Percentiles rank a stretch among this genome's conserved stretches.
phyloP scores from a whole-genome alignment of 129 eudicot species.

The Solidago caesia region DNA sequence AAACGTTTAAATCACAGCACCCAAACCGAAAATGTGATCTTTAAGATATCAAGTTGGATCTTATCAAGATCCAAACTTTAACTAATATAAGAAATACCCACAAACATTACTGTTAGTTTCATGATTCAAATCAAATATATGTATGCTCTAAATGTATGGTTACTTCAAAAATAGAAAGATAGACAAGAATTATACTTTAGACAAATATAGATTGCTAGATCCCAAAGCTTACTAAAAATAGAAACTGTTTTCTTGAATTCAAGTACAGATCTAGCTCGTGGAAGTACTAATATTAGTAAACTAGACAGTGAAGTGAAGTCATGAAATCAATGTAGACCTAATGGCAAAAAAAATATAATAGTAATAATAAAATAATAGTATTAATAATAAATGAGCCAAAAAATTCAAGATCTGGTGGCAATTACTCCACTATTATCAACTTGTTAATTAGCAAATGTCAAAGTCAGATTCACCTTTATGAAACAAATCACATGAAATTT shows the following conservation, averaged over 20 bases:
- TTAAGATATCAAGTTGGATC: conserved; percentile 13
- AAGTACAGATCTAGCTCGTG: conserved; percentile 33
- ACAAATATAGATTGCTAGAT: conserved; percentile 15
- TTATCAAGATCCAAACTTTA: conserved; percentile 25
- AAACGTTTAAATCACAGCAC: conserved; percentile 4
- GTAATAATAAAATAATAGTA: background rate
- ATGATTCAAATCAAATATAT: conserved; percentile 7
- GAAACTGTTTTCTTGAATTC: conserved; percentile 27
- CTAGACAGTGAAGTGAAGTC: conserved; percentile 13
- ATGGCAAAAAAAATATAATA: conserved; percentile 24
- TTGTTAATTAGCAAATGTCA: conserved; percentile 28
- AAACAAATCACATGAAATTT: conserved; percentile 46
- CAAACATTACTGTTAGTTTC: background rate
- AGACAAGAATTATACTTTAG: conserved; percentile 7
- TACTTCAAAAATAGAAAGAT: conserved; percentile 20
- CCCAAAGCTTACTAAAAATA: conserved; percentile 26
- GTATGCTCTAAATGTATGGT: conserved; percentile 11
- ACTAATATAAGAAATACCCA: conserved; percentile 22
- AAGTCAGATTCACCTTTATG: conserved; percentile 39
- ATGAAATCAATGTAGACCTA: conserved; percentile 46
- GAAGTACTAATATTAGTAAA: conserved; percentile 1
- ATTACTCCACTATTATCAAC: conserved; percentile 27
- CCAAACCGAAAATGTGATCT: background rate
- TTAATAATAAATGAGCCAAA: conserved; percentile 1
- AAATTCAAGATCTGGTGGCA: conserved; percentile 45